These are phyloP conservation scores for Fomitiporia mediterranea DNA, from an alignment of 1,284 basidiomycete genomes.

Conservation along the genomic window DNA sequence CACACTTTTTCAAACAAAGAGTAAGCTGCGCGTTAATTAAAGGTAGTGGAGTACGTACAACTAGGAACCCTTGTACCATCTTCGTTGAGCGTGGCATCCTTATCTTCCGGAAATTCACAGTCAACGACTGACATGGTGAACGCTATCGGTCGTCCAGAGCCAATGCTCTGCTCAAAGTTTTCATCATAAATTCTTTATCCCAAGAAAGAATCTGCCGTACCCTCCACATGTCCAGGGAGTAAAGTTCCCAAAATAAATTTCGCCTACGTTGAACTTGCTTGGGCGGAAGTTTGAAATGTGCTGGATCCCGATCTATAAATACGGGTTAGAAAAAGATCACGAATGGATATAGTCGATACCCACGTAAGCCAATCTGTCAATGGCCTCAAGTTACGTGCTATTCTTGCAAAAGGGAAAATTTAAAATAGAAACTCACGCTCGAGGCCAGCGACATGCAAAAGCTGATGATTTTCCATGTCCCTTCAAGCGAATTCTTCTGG, in stretches of 20 bases:
- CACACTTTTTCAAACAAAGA: neutral
- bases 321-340: neutral
- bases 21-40: neutral
- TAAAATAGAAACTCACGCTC: constrained; percentile 23
- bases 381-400: neutral
- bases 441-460: constrained; percentile 25
- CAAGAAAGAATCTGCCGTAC: neutral
- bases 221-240: constrained; percentile 8
- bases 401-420: neutral
- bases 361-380: constrained; percentile 15
- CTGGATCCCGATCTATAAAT: constrained; percentile 14
- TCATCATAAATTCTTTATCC: no score
- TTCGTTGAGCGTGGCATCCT: constrained; percentile 2
- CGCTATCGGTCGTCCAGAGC: constrained; percentile 11
- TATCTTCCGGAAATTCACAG: constrained; percentile 18
- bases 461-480: constrained; percentile 27
- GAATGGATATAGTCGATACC: neutral
- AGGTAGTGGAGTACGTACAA: neutral
- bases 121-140: constrained; percentile 9
- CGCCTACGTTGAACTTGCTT: constrained; percentile 10
- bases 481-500: constrained; percentile 7
- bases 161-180: constrained; percentile 12
- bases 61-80: constrained; percentile 11
- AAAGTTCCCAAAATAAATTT: constrained; percentile 15
- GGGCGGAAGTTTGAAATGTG: constrained; percentile 8